A percentile compares a stretch with the other conserved stretches of the same genome.
Evolutionary conservation across 768 basidiomycete genomes (phyloP).

Genomic region (Psilocybe cyanescens): DNA sequence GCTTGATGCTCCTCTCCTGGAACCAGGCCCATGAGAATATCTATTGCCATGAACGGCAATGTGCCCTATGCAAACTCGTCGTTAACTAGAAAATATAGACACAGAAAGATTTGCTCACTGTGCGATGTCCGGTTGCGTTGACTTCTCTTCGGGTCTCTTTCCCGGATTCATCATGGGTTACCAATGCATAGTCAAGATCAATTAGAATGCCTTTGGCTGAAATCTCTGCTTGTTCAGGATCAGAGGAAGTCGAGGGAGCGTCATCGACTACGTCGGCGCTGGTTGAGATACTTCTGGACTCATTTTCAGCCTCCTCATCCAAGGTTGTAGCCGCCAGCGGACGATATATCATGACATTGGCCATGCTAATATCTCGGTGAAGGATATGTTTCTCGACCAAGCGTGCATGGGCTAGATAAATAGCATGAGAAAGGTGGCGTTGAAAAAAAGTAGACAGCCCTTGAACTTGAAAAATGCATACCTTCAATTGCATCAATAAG

Average conservation of each 20-base stretch:
- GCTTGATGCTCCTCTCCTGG: background rate
- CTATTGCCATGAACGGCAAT: conserved; percentile 1
- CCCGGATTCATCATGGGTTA: background rate
- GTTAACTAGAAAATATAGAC: background rate
- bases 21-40: background rate
- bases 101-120: background rate
- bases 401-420: background rate
- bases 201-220: background rate
- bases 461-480: background rate
- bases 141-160: background rate
- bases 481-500: conserved; percentile 7
- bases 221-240: too few species aligned
- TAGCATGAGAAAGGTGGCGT: too few species aligned
- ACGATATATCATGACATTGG: conserved; percentile 23
- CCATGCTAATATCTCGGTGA: conserved; percentile 29
- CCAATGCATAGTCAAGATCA: background rate
- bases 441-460: background rate
- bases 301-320: background rate
- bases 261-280: background rate
- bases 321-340: background rate
- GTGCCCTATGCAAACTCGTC: background rate
- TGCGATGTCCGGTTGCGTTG: background rate
- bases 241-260: background rate
- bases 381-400: conserved; percentile 17
- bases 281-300: background rate